Conservation (phyloP, 805 yeast genomes). For the Kuraishia borneana region DNA sequence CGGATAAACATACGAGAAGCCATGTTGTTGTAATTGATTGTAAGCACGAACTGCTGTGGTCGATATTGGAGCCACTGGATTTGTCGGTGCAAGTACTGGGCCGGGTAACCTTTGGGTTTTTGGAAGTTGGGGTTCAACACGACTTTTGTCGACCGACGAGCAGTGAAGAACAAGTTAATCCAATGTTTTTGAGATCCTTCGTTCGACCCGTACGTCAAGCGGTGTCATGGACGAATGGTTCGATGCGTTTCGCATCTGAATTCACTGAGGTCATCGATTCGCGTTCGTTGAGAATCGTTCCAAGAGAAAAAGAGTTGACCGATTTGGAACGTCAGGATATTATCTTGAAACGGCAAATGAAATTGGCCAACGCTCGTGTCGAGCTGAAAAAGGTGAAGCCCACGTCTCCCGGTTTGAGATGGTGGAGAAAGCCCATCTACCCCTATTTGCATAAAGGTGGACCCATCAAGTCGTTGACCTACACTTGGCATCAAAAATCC, state of each 20-base stretch:
- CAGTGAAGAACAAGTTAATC: too few species aligned
- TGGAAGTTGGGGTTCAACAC: too few species aligned
- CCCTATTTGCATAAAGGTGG: slow-evolving; percentile 79
- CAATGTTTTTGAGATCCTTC: too few species aligned
- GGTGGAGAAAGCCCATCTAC: slow-evolving; percentile 83
- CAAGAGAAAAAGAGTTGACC: slow-evolving; percentile 40
- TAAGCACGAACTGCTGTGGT: too few species aligned
- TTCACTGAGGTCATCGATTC: not conserved
- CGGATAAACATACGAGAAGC: slow-evolving; percentile 59
- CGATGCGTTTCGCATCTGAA: too few species aligned
- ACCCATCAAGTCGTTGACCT: slow-evolving; percentile 69
- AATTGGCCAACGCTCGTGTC: slow-evolving; percentile 58
- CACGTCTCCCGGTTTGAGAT: slow-evolving; percentile 76
- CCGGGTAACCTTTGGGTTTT: not conserved
- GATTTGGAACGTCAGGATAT: slow-evolving; percentile 75
- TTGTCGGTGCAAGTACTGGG: not conserved
- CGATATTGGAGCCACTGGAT: not conserved
- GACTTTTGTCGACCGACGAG: too few species aligned
- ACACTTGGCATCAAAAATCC: slow-evolving; percentile 57
- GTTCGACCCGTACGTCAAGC: too few species aligned
- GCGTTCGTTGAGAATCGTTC: slow-evolving; percentile 22
- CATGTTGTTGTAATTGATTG: slow-evolving; percentile 21
- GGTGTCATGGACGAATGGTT: too few species aligned
- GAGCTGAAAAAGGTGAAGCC: slow-evolving; percentile 69
- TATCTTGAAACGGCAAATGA: slow-evolving; percentile 59